Percentiles rank a stretch among this genome's conserved stretches.
Evolutionary conservation across 331 rosid species (phyloP).

Genomic region (Quercus tomentella): DNA sequence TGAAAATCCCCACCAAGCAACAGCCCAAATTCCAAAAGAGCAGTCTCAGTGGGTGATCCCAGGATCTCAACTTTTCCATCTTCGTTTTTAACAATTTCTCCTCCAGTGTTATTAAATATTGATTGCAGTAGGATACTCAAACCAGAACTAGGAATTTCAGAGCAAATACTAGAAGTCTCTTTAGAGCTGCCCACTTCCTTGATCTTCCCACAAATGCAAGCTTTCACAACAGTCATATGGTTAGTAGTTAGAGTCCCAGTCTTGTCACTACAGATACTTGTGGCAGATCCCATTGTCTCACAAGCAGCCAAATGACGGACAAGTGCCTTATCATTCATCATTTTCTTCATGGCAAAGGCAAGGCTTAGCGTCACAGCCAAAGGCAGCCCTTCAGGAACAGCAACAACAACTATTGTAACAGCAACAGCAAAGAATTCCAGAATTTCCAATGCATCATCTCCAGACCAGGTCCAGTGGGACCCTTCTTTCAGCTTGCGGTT

Average conservation of each 20-base stretch:
- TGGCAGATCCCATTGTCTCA: constrained; percentile 99
- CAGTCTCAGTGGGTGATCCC: constrained; percentile 94
- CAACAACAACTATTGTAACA: constrained; percentile 96
- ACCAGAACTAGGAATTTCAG: constrained; percentile 62
- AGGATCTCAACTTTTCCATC: constrained; percentile 64
- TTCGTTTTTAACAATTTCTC: constrained; percentile 79
- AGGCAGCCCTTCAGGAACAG: constrained; percentile 98
- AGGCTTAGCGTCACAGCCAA: constrained; percentile 97
- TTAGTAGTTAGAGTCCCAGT: constrained; percentile 96
- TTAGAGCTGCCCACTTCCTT: constrained; percentile 51
- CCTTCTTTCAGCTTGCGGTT: constrained; percentile 79
- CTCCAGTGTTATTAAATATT: constrained; percentile 90
- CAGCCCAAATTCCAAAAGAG: constrained; percentile 80
- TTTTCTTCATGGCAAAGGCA: constrained; percentile 98
- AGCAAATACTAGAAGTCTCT: constrained; percentile 36
- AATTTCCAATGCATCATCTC: constrained; percentile 74
- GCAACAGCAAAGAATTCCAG: constrained; percentile 91
- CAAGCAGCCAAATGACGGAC: constrained; percentile 97
- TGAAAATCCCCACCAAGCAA: constrained; percentile 74
- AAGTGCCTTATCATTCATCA: constrained; percentile 99
- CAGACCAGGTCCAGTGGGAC: constrained; percentile 76
- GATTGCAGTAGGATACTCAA: constrained; percentile 67
- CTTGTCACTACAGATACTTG: constrained; percentile 95
- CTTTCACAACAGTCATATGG: constrained; percentile 94
- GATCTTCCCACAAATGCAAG: constrained; percentile 66